Evolutionary conservation across 306 rosid species (phyloP), one percentile per base, ranked within the genome.

Genomic region (Chamaecrista fasciculata): DNA sequence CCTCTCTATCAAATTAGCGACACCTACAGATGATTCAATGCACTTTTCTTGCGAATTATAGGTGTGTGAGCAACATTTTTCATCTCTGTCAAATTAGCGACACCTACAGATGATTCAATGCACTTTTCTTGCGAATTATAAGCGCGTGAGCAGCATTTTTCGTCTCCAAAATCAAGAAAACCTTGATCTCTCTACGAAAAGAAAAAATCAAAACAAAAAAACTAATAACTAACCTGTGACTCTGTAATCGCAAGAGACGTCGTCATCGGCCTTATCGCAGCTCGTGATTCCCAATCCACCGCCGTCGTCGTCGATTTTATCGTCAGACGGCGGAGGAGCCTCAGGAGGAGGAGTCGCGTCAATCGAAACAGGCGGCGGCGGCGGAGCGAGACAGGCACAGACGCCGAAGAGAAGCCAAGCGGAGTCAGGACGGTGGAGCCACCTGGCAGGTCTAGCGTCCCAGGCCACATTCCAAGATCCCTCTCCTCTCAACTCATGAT

Each of bases 401-500:
- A 90, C 98, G 6, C 98, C 98, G 47, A 93, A 93, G 2, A 93
- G 83, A 0, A 93, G 87, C 98, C 98, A 90, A 1, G 88, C 98
- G 0, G 98, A 88, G 73, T 93, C 96, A 0, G 97, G 49, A 3
- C 91, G 78, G 61, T 93, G 97, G 53, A 93, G 97, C 98, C 98
- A 93, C 33, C 98, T 84, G 0, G 97, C 96, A 0, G 98, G 98
- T 1, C 98, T 88, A 0, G 96, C 81, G n/a, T 93, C 98, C 85
- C 89, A 81, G 0, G 94, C 96, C 14, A 84, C 98, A 62, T 93
- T 93, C 98, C 98, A 93, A 4, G 97, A 93, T 31, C 97, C 98
- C 62, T 90, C 98, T 3, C 96, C 98, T 15, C 77, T 92, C 55
- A 76, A 65, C 47, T 81, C 93, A 52, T 78, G 85, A 75, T 82